Base-by-base conservation (phyloP, 805 yeast genomes). In the Wickerhamomyces tratensis region DNA sequence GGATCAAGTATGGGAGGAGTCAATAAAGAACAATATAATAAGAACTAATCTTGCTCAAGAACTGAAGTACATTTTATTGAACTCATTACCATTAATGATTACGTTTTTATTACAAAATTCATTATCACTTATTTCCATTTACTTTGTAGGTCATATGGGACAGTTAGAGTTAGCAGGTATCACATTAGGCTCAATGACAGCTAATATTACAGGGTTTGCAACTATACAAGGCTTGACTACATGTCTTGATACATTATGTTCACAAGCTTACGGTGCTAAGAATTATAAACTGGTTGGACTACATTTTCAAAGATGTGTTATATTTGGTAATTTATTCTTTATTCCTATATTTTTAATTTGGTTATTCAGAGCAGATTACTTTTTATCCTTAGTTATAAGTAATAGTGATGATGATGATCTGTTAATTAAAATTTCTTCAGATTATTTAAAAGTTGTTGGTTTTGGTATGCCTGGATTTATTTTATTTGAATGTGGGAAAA, bases 201-300 rank as follows among this genome's bases (percentile, higher is more conserved):
- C 88, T 1, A 81, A 81, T 49, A 83, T 86, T 45, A 81, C 93
- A 1, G 39, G 39, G 3, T 78, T 82, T 49, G 89, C 94, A 0
- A 73, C 86, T 36, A 78, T 85, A 47, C 91, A 84, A 58, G 95
- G 95, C 25, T 73, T 86, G 39, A 79, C 93, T 0, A 85, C 95
- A 0, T 82, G 89, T 46, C 66, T 86, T 43, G 95, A 86, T 57
- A 85, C 94, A 0, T 65, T 86, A 37, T 84, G 93, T 50, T 82
- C 95, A 0, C 94, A 86, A 61, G 91, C 94, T 0, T 85, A 75
- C 58, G 95, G 95, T 5, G 84, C 93, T 5, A 83, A 82, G n/a
- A 74, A 79, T 44, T 74, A 69, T 50, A 72, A 74, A 38, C 67
- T 81, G 49, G 94, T 86, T 2, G 94, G 95, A 0, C 56, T 77